Evolutionary conservation across 495 filamentous ascomycete genomes (phyloP), one percentile per base, ranked within the genome.

Genomic region (Xylaria castorea): DNA sequence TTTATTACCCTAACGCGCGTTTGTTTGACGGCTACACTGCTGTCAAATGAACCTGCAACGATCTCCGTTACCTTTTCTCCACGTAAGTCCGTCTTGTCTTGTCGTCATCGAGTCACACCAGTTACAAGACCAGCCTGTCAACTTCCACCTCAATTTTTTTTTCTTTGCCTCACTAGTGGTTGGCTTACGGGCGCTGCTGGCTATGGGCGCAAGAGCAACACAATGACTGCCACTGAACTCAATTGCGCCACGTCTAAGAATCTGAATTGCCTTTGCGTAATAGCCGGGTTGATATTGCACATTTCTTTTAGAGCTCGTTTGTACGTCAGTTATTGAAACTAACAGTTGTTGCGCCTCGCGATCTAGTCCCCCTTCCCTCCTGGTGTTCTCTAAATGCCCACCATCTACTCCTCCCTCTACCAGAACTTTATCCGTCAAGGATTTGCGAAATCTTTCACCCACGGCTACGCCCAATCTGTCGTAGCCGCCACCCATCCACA

Each of bases 381-480:
- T 78, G 83, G 85, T 77, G 78, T 84, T 74, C 80, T 81, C 86
- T 89, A 88, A 89, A 89, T 89, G 87, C 87, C 87, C 80, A 82
- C 84, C 75, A 86, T 88, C 75, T 88, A 87, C 80, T 87, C 86
- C 70, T 85, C 83, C 75, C 80, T 89, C 71, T 88, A 86, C 80
- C 85, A 94, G 86, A 93, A 94, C 84, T 91, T 98, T 88, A 93
- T 97, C 89, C 96, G 97, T 84, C 93, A 95, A 86, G 95, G 93
- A 90, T 92, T 97, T 80, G 89, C 92, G 75, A 98, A 98, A 88
- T 92, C 94, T 81, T 91, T 98, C 82, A 95, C 94, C 80, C 94
- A 97, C 89, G 95, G 95, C 83, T 98, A 97, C 87, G 93, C 94
- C 81, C 95, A 98, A 81, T 97, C 95, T 75, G 91, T 99, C 84